Percentiles rank a stretch among this genome's conserved stretches.
Evolutionary conservation across 345 rosid species (phyloP).

Genomic region (Citrus cavaleriei): DNA sequence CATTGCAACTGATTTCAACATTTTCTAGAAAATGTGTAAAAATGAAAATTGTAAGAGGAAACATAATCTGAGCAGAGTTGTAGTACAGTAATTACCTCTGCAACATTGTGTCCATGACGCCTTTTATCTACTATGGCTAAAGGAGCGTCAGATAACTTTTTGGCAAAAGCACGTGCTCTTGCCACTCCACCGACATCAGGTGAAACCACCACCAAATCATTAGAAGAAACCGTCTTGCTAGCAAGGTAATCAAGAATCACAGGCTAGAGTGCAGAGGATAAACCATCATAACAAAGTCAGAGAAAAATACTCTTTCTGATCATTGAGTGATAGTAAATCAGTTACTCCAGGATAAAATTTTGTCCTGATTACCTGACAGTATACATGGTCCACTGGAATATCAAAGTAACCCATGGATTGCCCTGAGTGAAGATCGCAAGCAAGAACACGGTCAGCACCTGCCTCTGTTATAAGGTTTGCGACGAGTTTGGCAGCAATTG

Average conservation of each 20-base stretch:
- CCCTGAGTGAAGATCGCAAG: constrained; percentile 98
- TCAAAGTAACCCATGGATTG: constrained; percentile 99
- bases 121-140: constrained; percentile 98
- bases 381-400: constrained; percentile 92
- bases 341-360: neutral
- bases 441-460: constrained; percentile 93
- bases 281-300: neutral
- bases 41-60: neutral
- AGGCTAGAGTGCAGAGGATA: constrained; percentile 42
- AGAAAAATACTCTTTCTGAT: neutral
- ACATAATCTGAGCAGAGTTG: neutral
- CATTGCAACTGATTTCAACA: neutral
- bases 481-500: constrained; percentile 95
- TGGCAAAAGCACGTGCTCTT: constrained; percentile 96
- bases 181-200: constrained; percentile 99
- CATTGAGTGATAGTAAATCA: neutral
- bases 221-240: constrained; percentile 75
- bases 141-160: constrained; percentile 91
- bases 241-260: constrained; percentile 98
- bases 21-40: neutral
- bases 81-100: constrained; percentile 59
- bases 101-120: constrained; percentile 96
- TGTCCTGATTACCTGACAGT: constrained; percentile 61
- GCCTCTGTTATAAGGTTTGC: constrained; percentile 96
- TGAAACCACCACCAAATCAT: constrained; percentile 92